phyloP scores from a whole-genome alignment of 129 eudicot genomes.

The Mikania micrantha region DNA sequence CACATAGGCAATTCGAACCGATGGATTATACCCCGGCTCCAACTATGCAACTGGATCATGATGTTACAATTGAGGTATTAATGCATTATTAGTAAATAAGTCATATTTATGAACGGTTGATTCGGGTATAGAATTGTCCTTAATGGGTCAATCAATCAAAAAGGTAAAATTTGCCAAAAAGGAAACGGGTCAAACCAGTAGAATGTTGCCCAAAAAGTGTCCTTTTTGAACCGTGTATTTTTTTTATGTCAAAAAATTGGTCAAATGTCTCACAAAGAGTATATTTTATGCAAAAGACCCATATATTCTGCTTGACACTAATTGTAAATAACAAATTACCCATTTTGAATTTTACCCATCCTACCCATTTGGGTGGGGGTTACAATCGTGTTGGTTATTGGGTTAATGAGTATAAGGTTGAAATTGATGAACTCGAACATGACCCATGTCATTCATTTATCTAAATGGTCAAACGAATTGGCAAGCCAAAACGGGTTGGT shows the following conservation, averaged over 20 bases:
- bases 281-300: background rate
- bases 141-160: background rate
- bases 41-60: constrained; percentile 40
- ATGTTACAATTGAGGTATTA: constrained; percentile 75
- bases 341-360: background rate
- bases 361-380: background rate
- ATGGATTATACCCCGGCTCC: constrained; percentile 74
- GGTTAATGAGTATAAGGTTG: background rate
- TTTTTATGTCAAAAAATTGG: no score
- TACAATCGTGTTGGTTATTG: background rate
- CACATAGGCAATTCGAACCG: constrained; percentile 42
- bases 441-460: background rate
- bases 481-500: background rate
- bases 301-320: background rate
- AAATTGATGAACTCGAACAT: background rate
- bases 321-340: background rate
- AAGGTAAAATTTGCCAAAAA: background rate
- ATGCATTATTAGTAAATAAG: background rate
- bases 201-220: background rate
- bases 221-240: no score
- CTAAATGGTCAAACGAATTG: background rate
- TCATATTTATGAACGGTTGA: background rate
- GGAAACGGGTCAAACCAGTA: background rate
- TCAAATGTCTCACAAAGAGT: no score
- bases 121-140: background rate